Evolutionary conservation across 805 yeast species (phyloP).

Genomic region (Scheffersomyces lignosus): DNA sequence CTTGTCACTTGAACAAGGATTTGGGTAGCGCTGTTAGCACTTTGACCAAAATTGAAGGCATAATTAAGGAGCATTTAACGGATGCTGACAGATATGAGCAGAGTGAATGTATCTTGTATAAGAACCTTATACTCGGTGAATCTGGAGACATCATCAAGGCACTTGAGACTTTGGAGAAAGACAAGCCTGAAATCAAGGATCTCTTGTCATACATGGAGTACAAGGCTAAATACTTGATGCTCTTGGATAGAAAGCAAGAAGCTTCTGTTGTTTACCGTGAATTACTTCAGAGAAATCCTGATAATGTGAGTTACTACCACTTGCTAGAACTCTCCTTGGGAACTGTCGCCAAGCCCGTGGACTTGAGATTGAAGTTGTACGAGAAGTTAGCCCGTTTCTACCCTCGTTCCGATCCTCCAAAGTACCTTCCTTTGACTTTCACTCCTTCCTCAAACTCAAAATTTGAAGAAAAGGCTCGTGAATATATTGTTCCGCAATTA

Average conservation of each 20-base stretch:
- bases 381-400: slow-evolving; percentile 65
- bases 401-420: slow-evolving; percentile 82
- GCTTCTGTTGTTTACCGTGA: slow-evolving; percentile 69
- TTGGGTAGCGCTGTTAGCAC: slow-evolving; percentile 68
- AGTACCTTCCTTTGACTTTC: slow-evolving; percentile 74
- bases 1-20: slow-evolving; percentile 75
- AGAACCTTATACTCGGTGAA: slow-evolving; percentile 62
- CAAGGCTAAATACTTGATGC: slow-evolving; percentile 62
- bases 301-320: slow-evolving; percentile 63
- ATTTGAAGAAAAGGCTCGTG: slow-evolving; percentile 46
- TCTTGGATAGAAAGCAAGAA: slow-evolving; percentile 56
- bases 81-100: slow-evolving; percentile 73
- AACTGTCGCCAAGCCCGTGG: slow-evolving; percentile 37
- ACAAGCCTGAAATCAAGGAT: slow-evolving; percentile 54
- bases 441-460: slow-evolving; percentile 51
- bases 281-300: slow-evolving; percentile 84
- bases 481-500: slow-evolving; percentile 63
- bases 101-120: slow-evolving; percentile 76
- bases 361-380: slow-evolving; percentile 60
- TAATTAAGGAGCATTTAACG: slow-evolving; percentile 66
- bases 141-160: slow-evolving; percentile 66
- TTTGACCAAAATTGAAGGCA: slow-evolving; percentile 70
- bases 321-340: slow-evolving; percentile 67
- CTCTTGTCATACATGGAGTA: slow-evolving; percentile 61
- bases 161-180: slow-evolving; percentile 53